phyloP scores from a whole-genome alignment of 176 grass and related monocot species.

The Canna indica region DNA sequence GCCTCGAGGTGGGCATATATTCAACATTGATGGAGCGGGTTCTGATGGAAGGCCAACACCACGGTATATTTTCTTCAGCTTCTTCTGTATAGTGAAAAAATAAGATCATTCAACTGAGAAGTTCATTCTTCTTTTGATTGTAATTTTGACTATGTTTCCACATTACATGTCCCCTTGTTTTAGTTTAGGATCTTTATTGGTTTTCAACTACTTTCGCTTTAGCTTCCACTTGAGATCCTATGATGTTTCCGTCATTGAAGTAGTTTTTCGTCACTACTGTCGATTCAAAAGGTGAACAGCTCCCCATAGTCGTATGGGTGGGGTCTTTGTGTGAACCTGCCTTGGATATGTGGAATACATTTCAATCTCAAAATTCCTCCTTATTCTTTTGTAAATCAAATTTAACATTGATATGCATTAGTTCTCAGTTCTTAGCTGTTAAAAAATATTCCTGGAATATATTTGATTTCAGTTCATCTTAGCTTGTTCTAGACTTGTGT shows the following conservation, averaged over 20 bases:
- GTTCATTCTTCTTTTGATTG: background rate
- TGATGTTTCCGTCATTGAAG: no score
- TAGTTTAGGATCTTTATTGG: background rate
- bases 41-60: constrained; percentile 98
- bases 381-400: background rate
- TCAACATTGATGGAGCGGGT: constrained; percentile 98
- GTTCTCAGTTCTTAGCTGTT: background rate
- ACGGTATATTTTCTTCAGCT: constrained; percentile 30
- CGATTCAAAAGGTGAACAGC: no score
- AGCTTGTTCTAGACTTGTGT: background rate
- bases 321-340: no score
- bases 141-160: background rate
- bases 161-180: background rate
- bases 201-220: no score
- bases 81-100: background rate
- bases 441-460: background rate
- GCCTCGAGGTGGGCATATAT: constrained; percentile 83
- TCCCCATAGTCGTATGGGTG: no score
- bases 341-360: background rate
- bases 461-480: no score
- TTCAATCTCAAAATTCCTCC: background rate
- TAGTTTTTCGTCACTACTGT: background rate
- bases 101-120: background rate
- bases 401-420: background rate
- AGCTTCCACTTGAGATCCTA: no score